Evolutionary conservation across 768 basidiomycete species (phyloP).

Genomic region (Lentinula aciculospora): DNA sequence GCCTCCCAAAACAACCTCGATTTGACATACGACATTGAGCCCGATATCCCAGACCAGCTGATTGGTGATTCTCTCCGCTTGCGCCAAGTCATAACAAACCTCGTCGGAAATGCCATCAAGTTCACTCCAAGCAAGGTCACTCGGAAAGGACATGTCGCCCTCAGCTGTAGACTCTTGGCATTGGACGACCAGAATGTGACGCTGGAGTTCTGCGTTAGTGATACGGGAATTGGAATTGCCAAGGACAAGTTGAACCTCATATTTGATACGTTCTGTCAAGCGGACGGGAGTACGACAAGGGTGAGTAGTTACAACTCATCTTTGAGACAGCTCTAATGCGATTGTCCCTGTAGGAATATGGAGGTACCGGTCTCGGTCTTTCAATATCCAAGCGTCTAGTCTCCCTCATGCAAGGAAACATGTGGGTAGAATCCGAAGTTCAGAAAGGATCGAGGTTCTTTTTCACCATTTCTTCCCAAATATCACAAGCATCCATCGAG

Average conservation of each 20-base stretch:
- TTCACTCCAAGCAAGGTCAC: slow-evolving; percentile 82
- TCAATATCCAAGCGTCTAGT: slow-evolving; percentile 98
- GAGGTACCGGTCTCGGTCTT: slow-evolving; percentile 92
- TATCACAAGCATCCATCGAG: slow-evolving; percentile 71
- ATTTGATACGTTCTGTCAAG: slow-evolving; percentile 98
- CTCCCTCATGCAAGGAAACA: slow-evolving; percentile 94
- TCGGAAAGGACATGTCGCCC: slow-evolving; percentile 83
- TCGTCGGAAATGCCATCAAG: slow-evolving; percentile 96
- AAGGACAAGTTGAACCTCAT: slow-evolving; percentile 97
- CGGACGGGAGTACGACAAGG: slow-evolving; percentile 95
- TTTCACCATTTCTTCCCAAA: slow-evolving; percentile 91
- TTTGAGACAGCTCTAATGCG: slow-evolving; percentile 4
- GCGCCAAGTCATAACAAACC: slow-evolving; percentile 92
- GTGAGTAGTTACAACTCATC: slow-evolving; percentile 37
- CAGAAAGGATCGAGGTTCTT: slow-evolving; percentile 91
- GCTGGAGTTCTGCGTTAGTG: slow-evolving; percentile 94
- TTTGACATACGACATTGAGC: slow-evolving; percentile 93
- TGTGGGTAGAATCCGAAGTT: slow-evolving; percentile 98
- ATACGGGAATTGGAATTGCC: slow-evolving; percentile 98
- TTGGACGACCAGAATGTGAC: slow-evolving; percentile 81
- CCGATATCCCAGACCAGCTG: slow-evolving; percentile 92
- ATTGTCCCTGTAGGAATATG: slow-evolving; percentile 68
- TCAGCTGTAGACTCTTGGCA: slow-evolving; percentile 77
- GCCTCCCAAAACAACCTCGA: slow-evolving; percentile 96
- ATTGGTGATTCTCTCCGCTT: slow-evolving; percentile 95